A percentile compares a stretch with the other conserved stretches of the same genome.
Conservation (phyloP, 768 basidiomycete species). For the Phanerodontia chrysosporium region DNA sequence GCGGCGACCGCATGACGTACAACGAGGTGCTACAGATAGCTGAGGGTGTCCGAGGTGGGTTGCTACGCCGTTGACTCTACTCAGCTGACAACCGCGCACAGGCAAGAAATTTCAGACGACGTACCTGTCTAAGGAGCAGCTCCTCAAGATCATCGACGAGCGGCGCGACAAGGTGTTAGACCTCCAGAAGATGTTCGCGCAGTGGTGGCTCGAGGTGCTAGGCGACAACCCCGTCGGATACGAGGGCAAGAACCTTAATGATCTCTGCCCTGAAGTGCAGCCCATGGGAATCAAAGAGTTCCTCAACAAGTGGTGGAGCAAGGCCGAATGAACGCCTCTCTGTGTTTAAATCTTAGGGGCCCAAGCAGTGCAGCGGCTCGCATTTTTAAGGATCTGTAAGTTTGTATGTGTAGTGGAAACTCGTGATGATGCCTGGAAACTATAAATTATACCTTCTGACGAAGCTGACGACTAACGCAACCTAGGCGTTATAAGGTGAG, state of each 20-base stretch:
- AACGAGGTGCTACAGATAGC: conserved; percentile 3
- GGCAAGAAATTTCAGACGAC: not conserved
- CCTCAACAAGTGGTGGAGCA: not conserved
- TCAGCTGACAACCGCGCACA: not conserved
- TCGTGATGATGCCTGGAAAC: no score
- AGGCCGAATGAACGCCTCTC: no score
- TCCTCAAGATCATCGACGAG: not conserved
- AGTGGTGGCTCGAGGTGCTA: not conserved
- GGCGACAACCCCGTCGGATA: not conserved
- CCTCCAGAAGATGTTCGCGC: not conserved
- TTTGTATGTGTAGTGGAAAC: no score
- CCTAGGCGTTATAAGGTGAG: no score
- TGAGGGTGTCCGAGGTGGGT: conserved; percentile 1
- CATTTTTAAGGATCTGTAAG: no score
- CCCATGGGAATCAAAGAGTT: not conserved
- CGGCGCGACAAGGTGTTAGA: not conserved
- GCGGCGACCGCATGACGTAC: not conserved
- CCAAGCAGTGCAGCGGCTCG: no score
- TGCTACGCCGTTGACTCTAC: not conserved
- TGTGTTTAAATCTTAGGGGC: no score
- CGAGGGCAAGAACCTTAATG: not conserved
- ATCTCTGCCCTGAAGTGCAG: not conserved
- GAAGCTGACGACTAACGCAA: no score
- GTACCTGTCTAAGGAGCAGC: not conserved
- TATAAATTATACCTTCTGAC: no score